These are phyloP conservation scores for Macrolepiota albuminosa DNA, from an alignment of 768 basidiomycete species.

Conservation along the genomic window DNA sequence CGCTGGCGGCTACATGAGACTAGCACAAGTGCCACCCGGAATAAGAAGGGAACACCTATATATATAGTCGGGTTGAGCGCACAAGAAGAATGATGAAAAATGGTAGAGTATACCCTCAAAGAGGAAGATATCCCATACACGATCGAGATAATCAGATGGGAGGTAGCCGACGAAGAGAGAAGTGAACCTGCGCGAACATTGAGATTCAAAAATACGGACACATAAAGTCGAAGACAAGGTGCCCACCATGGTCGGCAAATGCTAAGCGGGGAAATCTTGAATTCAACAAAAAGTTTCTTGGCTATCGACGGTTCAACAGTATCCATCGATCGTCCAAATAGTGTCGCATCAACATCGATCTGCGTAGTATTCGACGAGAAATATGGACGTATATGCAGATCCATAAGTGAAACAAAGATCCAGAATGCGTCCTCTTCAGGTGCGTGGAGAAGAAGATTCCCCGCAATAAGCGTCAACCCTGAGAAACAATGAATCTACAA, in stretches of 20 bases:
- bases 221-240: neutral
- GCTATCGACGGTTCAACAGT: slow-evolving; percentile 51
- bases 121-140: slow-evolving; percentile 82
- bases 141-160: slow-evolving; percentile 58
- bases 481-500: neutral
- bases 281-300: slow-evolving; percentile 61
- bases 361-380: slow-evolving; percentile 59
- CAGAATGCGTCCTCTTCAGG: slow-evolving; percentile 91
- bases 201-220: neutral
- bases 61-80: neutral
- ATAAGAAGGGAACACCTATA: slow-evolving; percentile 64
- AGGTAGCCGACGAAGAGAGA: slow-evolving; percentile 65
- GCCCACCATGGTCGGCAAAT: slow-evolving; percentile 65
- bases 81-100: neutral
- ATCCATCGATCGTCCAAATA: slow-evolving; percentile 72
- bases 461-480: slow-evolving; percentile 70
- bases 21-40: slow-evolving; percentile 70
- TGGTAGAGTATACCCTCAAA: slow-evolving; percentile 56
- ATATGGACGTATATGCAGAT: slow-evolving; percentile 74
- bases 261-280: slow-evolving; percentile 51
- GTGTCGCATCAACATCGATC: slow-evolving; percentile 69
- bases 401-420: slow-evolving; percentile 87
- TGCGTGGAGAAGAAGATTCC: slow-evolving; percentile 65
- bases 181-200: slow-evolving; percentile 50
- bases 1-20: slow-evolving; percentile 54